Evolutionary conservation across 2,329 filamentous ascomycete species (phyloP), one percentile per base, ranked within the genome.

Genomic region (Claviceps citrina): DNA sequence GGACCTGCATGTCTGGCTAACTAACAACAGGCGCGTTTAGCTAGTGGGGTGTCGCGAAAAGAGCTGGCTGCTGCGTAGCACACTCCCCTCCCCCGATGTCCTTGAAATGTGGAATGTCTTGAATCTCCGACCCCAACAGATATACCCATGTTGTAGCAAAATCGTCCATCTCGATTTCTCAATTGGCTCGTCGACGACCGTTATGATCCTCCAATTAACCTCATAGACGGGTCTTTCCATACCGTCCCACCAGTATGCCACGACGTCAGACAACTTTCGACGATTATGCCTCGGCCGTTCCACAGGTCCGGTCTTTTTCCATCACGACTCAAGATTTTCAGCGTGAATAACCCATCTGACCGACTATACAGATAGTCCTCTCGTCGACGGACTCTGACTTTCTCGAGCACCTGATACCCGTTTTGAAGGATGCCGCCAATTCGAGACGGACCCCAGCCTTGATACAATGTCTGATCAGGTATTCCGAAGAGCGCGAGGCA

Each of bases 331-430:
- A 26, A 18, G 15, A 13, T 24, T 20, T 26, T 7, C 13, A 19
- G 3, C 25, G 20, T 15, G n/a, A 6, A 40, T 13, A 22, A 8
- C 27, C 18, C 20, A 16, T 37, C 36, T 48, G 45, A 44, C 36
- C 28, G 25, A 35, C 5, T 2, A 34, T 12, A 19, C 33, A 98
- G 85, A 93, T 96, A 49, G 87, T 95, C 45, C 76, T 93, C 51
- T 86, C 89, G 2, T 82, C 86, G 10, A 86, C 87, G 18, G 89
- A 96, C 54, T 73, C 81, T 37, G 91, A 98, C 53, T 96, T 95
- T 54, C 77, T 98, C 47, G 91, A 96, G 57, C 89, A 95, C 55
- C 67, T 98, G 38, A 94, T 96, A 36, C 89, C 87, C 8, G 83
- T 93, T 2, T 78, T 98, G 46, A 91, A 86, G 65, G 89, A 95